Percentiles rank a stretch among this genome's conserved stretches.
Evolutionary conservation across 805 yeast species (phyloP).

Genomic region (Starmerella bombicola): DNA sequence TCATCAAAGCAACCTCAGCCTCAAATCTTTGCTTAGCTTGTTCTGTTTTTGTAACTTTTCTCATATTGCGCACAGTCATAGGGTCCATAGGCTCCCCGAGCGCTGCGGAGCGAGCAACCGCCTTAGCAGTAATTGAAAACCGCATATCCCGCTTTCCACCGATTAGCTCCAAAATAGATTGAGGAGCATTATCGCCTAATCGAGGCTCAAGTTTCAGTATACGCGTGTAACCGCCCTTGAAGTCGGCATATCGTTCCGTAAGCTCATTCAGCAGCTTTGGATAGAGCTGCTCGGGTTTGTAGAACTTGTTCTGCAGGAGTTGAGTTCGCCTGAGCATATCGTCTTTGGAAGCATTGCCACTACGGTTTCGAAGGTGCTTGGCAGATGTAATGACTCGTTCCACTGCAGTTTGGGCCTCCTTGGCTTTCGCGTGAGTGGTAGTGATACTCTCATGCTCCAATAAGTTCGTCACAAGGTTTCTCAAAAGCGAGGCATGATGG

Average conservation of each 20-base stretch:
- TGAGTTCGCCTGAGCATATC: slow-evolving; percentile 12
- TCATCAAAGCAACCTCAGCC: slow-evolving; percentile 49
- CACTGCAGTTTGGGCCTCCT: slow-evolving; percentile 49
- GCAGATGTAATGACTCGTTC: slow-evolving; percentile 55
- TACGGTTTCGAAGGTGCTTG: slow-evolving; percentile 5
- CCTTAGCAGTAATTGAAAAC: slow-evolving; percentile 65
- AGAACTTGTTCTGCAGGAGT: slow-evolving; percentile 16
- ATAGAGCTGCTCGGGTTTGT: slow-evolving; percentile 37
- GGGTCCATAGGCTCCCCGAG: slow-evolving; percentile 44
- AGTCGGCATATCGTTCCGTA: slow-evolving; percentile 45
- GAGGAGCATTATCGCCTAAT: slow-evolving; percentile 80
- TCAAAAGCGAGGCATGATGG: slow-evolving; percentile 44
- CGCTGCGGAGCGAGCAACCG: slow-evolving; percentile 65
- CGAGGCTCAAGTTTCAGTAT: slow-evolving; percentile 74
- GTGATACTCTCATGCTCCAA: slow-evolving; percentile 58
- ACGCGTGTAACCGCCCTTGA: slow-evolving; percentile 78
- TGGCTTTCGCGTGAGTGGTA: slow-evolving; percentile 67
- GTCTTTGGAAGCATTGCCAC: not conserved
- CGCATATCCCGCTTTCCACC: slow-evolving; percentile 62
- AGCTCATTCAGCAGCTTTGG: slow-evolving; percentile 60
- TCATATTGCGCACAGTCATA: slow-evolving; percentile 46
- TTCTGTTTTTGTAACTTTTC: slow-evolving; percentile 37
- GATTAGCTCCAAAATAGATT: slow-evolving; percentile 75
- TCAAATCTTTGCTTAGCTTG: slow-evolving; percentile 45
- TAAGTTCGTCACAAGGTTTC: slow-evolving; percentile 54